phyloP scores from a whole-genome alignment of 345 rosid species.

The Hirschfeldia incana region DNA sequence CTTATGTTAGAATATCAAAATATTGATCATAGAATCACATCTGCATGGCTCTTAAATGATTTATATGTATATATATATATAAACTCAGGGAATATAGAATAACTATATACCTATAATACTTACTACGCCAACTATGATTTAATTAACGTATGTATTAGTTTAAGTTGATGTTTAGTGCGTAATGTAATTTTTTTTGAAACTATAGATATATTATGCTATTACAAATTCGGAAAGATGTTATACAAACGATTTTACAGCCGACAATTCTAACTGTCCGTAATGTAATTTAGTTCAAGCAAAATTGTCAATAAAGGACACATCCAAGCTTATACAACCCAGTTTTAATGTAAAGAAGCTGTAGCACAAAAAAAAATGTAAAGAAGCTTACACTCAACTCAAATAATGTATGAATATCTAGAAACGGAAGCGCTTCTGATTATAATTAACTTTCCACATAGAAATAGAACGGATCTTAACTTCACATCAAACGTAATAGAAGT shows the following conservation, averaged over 20 bases:
- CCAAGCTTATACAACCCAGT: neutral
- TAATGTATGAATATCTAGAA: neutral
- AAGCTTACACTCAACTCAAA: neutral
- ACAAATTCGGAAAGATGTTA: too few species aligned
- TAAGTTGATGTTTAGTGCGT: neutral
- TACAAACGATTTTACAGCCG: too few species aligned
- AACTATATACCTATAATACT: conserved; percentile 9
- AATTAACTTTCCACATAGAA: neutral
- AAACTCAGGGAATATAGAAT: conserved; percentile 12
- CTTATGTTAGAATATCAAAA: conserved; percentile 22
- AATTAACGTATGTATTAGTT: neutral
- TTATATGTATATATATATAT: neutral
- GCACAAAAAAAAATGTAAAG: too few species aligned
- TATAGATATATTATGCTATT: too few species aligned
- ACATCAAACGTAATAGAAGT: conserved; percentile 29
- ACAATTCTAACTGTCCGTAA: neutral
- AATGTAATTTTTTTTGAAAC: neutral
- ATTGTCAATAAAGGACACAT: neutral
- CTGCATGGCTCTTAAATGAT: conserved; percentile 1
- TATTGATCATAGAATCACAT: conserved; percentile 30
- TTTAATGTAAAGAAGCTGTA: too few species aligned
- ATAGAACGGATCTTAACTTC: conserved; percentile 20
- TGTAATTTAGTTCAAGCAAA: neutral
- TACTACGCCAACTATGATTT: conserved; percentile 7
- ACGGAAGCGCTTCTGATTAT: conserved; percentile 13